Evolutionary conservation across 2,329 filamentous ascomycete species (phyloP).

Genomic region (Aureobasidium pullulans): DNA sequence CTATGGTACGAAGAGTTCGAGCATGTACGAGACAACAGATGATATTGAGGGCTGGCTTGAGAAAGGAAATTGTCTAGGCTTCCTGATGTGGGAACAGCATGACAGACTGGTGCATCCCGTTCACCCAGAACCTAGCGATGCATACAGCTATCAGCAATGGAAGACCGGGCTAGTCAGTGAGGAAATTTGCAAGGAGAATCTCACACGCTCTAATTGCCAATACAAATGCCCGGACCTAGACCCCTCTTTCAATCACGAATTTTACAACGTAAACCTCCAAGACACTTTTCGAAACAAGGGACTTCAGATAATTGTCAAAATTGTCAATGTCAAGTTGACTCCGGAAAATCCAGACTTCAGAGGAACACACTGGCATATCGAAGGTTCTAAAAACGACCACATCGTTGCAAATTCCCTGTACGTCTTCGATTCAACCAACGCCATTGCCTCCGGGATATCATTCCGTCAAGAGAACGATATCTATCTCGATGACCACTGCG

Average conservation of each 20-base stretch:
- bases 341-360: constrained; percentile 47
- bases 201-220: not conserved
- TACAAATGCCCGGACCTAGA: not conserved
- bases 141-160: constrained; percentile 7
- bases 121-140: constrained; percentile 3
- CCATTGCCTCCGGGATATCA: constrained; percentile 42
- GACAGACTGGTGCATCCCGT: not conserved
- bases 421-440: constrained; percentile 53
- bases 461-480: constrained; percentile 35
- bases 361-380: constrained; percentile 44
- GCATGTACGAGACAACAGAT: not conserved
- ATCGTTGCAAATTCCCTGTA: constrained; percentile 55
- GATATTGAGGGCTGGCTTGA: not conserved
- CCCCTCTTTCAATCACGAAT: not conserved
- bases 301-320: constrained; percentile 55
- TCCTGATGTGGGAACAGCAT: not conserved
- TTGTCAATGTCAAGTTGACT: constrained; percentile 49
- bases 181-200: not conserved
- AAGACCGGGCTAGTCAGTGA: not conserved
- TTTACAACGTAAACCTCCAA: not conserved
- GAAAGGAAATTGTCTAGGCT: not conserved
- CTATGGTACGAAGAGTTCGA: not conserved
- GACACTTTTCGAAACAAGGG: constrained; percentile 32
- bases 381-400: constrained; percentile 46
- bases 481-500: constrained; percentile 20